Percentiles rank a stretch among this genome's conserved stretches.
These are phyloP conservation scores for Pseudogymnoascus pannorum DNA, from an alignment of 2,329 filamentous ascomycete species.

Conservation along the genomic window DNA sequence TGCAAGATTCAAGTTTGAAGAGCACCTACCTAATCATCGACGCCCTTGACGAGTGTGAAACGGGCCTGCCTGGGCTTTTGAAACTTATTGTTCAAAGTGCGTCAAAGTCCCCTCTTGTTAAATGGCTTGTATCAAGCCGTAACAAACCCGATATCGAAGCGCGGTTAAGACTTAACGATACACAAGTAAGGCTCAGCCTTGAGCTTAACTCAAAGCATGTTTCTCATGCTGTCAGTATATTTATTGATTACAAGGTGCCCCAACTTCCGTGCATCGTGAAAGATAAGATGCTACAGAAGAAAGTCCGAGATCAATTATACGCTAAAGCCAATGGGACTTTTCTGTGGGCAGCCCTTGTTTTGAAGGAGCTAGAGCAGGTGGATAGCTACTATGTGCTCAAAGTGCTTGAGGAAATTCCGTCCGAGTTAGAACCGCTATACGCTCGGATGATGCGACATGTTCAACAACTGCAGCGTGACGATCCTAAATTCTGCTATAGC, in stretches of 20 bases:
- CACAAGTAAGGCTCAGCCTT: slow-evolving; percentile 25
- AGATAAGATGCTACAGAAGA: slow-evolving; percentile 19
- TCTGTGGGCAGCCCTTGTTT: no score
- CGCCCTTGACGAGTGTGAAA: slow-evolving; percentile 40
- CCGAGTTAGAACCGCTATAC: no score
- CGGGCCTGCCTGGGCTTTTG: slow-evolving; percentile 28
- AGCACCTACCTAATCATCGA: slow-evolving; percentile 35
- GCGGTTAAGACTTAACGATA: slow-evolving; percentile 18
- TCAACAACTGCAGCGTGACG: no score
- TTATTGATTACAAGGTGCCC: slow-evolving; percentile 31
- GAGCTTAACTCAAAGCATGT: slow-evolving; percentile 33
- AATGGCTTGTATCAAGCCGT: slow-evolving; percentile 40
- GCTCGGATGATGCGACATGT: no score
- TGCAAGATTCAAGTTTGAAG: slow-evolving; percentile 29
- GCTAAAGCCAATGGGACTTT: slow-evolving; percentile 30
- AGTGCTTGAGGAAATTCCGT: no score
- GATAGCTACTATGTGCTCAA: no score
- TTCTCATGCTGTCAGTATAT: slow-evolving; percentile 30
- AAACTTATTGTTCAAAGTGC: slow-evolving; percentile 27
- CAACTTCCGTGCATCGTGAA: slow-evolving; percentile 23
- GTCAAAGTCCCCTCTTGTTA: slow-evolving; percentile 23
- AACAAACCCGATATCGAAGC: slow-evolving; percentile 34
- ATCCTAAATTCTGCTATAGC: no score
- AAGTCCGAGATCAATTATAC: slow-evolving; percentile 11
- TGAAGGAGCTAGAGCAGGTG: no score